A percentile compares a stretch with the other conserved stretches of the same genome.
phyloP scores from a whole-genome alignment of 2,329 filamentous ascomycete genomes.

The Aspergillus phoenicis region DNA sequence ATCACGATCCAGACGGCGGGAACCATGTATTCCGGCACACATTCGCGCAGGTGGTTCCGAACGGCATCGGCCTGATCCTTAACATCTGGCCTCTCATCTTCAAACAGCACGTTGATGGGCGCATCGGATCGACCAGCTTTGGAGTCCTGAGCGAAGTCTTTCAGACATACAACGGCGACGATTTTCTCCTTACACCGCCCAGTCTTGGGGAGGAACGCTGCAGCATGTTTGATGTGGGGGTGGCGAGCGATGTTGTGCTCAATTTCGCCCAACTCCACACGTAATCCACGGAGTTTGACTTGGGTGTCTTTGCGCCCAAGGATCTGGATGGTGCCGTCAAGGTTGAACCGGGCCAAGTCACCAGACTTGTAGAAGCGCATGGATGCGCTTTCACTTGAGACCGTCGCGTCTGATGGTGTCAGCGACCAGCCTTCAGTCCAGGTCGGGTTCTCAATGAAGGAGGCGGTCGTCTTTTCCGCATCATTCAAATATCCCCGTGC shows the following conservation, averaged over 20 bases:
- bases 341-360: constrained; percentile 2
- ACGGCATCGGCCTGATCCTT: not conserved
- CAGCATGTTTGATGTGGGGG: not conserved
- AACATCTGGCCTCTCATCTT: not conserved
- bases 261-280: constrained; percentile 12
- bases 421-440: not conserved
- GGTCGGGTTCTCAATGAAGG: not conserved
- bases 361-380: constrained; percentile 9
- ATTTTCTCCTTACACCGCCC: not conserved
- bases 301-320: constrained; percentile 13
- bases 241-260: constrained; percentile 3
- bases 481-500: constrained; percentile 11
- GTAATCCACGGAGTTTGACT: constrained; percentile 11
- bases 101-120: not conserved
- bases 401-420: not conserved
- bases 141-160: not conserved
- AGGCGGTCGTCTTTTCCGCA: not conserved
- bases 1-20: not conserved
- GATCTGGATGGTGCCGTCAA: constrained; percentile 2
- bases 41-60: not conserved
- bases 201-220: not conserved
- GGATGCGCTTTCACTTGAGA: not conserved
- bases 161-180: not conserved
- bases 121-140: not conserved
- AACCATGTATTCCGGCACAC: not conserved